Base-by-base conservation (phyloP, 257 asterid species). In the Schizonepeta tenuifolia region DNA sequence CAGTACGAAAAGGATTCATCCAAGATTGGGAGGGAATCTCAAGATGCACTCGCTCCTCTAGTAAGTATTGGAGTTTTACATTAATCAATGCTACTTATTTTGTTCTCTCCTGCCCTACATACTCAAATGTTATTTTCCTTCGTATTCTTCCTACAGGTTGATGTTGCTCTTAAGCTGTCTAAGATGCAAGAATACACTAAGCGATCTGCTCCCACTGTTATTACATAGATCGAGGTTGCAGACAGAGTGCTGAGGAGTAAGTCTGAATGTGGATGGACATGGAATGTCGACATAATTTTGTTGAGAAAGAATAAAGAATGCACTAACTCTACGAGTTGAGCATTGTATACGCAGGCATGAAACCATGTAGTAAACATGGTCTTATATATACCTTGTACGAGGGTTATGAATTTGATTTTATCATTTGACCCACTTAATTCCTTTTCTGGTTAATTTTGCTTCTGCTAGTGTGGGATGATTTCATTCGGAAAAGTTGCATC, bases 171-270 rank as follows among this genome's bases (percentile, higher is more conserved):
- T 47, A 88, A 89, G 83, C 93, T 94, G 51, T 91, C 99, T 18
- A 94, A 89, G 86, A 86, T 94, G 90, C 84, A 83, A 80, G 97
- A 86, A 76, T 94, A 58, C 93, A 94, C 97, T 6, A 90, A 97
- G 53, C 96, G 97, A 72, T 88, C 93, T 72, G 88, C 90, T 65
- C 99, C 99, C 6, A 91, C 99, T 11, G 96, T 91, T 62, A 91
- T 94, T 65, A 94, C 99, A 77, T 94, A 88, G 59, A 77, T 38
- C 43, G 43, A 38, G 50, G 73, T 65, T 20, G 58, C 69, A 59
- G 63, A 31, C 60, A 4, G 59, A 4, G 67, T 71, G 66, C 69
- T 9, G 18, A 11, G 7, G 79, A 57, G 51, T 15, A 21, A 21
- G 47, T 65, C 65, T 17, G 63, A 38, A 13, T 55, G 74, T 56